phyloP scores from a whole-genome alignment of 495 filamentous ascomycete genomes.

The Aspergillus heteromorphus region DNA sequence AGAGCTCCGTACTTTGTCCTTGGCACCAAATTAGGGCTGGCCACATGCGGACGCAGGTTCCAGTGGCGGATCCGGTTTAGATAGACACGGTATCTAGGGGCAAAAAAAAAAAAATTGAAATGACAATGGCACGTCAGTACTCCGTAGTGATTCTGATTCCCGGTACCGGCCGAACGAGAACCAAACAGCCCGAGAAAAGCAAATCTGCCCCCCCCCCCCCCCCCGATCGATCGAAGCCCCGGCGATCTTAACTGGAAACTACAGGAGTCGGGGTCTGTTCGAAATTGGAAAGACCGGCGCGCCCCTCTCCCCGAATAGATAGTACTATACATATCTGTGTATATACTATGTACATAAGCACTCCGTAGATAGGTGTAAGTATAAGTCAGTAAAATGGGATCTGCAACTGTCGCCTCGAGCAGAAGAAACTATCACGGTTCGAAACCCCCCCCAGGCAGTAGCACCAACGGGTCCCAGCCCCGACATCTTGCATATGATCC shows the following conservation, averaged over 20 bases:
- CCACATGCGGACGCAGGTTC: neutral
- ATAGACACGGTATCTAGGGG: too few relatives aligned
- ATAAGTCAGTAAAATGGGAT: neutral
- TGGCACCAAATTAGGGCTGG: neutral
- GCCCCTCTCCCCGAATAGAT: neutral
- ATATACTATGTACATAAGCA: too few relatives aligned
- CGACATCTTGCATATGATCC: neutral
- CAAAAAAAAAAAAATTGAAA: too few relatives aligned
- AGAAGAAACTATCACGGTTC: neutral
- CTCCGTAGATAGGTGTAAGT: too few relatives aligned
- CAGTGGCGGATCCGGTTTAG: too few relatives aligned
- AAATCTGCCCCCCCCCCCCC: too few relatives aligned
- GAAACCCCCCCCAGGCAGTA: too few relatives aligned
- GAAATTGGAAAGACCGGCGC: neutral
- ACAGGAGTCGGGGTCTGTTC: neutral
- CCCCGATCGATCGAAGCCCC: neutral
- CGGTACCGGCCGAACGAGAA: constrained; percentile 1
- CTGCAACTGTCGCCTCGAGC: neutral
- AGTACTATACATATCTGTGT: too few relatives aligned
- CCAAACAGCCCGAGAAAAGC: neutral
- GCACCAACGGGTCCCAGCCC: neutral
- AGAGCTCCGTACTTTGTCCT: too few relatives aligned
- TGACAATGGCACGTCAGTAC: too few relatives aligned
- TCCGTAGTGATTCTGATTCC: neutral
- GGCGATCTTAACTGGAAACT: neutral